Evolutionary conservation across 2,329 filamentous ascomycete genomes (phyloP), one percentile per base, ranked within the genome.

Genomic region (Colletotrichum agaves): DNA sequence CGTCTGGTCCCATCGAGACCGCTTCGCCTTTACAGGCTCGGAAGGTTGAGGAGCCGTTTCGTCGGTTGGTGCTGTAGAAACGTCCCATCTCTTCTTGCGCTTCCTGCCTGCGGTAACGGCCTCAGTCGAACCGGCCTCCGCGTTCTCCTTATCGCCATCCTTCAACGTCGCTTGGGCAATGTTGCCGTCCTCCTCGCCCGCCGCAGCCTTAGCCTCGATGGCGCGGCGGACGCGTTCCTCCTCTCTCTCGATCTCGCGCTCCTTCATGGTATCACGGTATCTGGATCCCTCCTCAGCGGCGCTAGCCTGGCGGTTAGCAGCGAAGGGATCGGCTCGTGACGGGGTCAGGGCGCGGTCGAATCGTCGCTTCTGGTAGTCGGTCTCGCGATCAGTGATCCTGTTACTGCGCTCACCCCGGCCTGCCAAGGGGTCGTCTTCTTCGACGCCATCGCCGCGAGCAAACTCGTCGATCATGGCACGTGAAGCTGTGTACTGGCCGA

Each of bases 11-110:
- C 94, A 98, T 76, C 94, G 86, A 19, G 93, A 97, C 73, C 92
- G 88, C 74, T 94, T 96, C 2, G 83, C 74, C 79, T 93, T 92
- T 15, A 81, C 79, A 59, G 89, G 87, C 23, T 84, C 79, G 43
- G 82, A 74, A 23, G 83, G 76, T n/a, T 83, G 80, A n/a, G 82
- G 75, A 52, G 84, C 80, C 15, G 81, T 75, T 21, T 85, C 83
- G 41, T 83, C 80, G 5, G 82, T 80, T 43, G 87, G 84, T 6
- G 86, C 83, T n/a, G 90, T 84, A 19, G 85, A 82, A 17, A 94
- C 90, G 78, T 98, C 95, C 96, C 96, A 99, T 79, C 96, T 89
- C 85, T 97, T 93, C 86, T 97, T 98, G 75, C 94, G 89, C 85
- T 96, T 96, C 69, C 91, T 88, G 37, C 89, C 88, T 23, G 87